These are phyloP conservation scores for Fusarium liriodendri DNA, from an alignment of 2,329 filamentous ascomycete species.

Conservation along the genomic window DNA sequence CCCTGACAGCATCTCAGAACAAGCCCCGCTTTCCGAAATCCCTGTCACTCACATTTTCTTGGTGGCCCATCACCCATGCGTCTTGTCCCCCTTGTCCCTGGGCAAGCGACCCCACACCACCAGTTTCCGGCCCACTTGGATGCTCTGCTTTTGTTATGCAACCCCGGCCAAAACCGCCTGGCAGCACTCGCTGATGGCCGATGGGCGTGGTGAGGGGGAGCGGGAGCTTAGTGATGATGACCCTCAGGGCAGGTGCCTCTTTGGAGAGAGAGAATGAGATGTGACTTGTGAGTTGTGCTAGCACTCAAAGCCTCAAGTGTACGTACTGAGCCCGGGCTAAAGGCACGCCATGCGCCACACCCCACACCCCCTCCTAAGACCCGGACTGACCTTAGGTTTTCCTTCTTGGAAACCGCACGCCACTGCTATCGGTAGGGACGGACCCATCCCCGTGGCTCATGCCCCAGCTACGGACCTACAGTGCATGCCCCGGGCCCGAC, in stretches of 20 bases:
- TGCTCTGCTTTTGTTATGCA: slow-evolving; percentile 8
- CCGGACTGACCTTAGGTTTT: neutral
- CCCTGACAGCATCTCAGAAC: slow-evolving; percentile 9
- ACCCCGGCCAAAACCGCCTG: slow-evolving; percentile 27
- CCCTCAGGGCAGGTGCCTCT: slow-evolving; percentile 34
- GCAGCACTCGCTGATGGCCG: slow-evolving; percentile 24
- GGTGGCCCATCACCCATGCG: neutral
- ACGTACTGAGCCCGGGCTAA: neutral
- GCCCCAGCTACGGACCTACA: neutral
- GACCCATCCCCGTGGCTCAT: slow-evolving; percentile 34
- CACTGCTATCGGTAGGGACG: slow-evolving; percentile 22
- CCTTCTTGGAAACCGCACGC: slow-evolving; percentile 11
- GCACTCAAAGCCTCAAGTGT: neutral
- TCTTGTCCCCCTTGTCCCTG: slow-evolving; percentile 23
- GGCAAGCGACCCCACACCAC: slow-evolving; percentile 31
- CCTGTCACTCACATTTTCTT: slow-evolving; percentile 20
- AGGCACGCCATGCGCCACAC: slow-evolving; percentile 6
- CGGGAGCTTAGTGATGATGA: slow-evolving; percentile 34
- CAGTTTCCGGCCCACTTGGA: neutral
- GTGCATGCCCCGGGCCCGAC: neutral
- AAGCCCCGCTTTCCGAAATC: neutral
- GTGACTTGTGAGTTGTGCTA: neutral
- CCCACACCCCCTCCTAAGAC: neutral
- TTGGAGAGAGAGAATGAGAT: slow-evolving; percentile 12
- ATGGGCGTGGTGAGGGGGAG: slow-evolving; percentile 27